These are phyloP conservation scores for Silene noctiflora DNA, from an alignment of 179 eudicot genomes.

Conservation along the genomic window DNA sequence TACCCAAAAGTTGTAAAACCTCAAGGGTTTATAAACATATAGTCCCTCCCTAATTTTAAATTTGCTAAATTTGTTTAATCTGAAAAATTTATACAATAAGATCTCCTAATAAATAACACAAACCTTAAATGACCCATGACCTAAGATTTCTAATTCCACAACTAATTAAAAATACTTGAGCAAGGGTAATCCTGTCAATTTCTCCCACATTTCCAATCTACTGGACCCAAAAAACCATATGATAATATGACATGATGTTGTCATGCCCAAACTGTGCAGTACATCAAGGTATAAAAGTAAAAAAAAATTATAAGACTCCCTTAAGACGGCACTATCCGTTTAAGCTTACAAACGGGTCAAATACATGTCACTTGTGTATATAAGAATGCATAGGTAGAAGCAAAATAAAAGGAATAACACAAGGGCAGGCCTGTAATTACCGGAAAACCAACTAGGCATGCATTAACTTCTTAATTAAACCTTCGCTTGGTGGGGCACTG, in stretches of 20 bases:
- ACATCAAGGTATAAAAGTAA: constrained; percentile 3
- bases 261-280: constrained; percentile 17
- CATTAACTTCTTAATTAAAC: constrained; percentile 28
- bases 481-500: constrained; percentile 12
- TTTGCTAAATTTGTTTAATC: too few relatives aligned
- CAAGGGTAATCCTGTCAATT: constrained; percentile 21
- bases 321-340: too few relatives aligned
- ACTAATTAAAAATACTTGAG: neutral
- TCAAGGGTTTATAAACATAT: too few relatives aligned
- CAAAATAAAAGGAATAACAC: constrained; percentile 19
- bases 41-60: too few relatives aligned
- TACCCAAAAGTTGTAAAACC: too few relatives aligned
- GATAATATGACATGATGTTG: constrained; percentile 19
- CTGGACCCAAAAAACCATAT: constrained; percentile 19
- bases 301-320: too few relatives aligned
- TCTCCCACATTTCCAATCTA: neutral
- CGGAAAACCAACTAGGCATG: constrained; percentile 28
- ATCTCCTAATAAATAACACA: too few relatives aligned
- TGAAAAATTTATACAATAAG: too few relatives aligned
- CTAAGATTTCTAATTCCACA: neutral
- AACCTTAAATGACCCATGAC: neutral
- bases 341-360: too few relatives aligned
- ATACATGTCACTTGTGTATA: too few relatives aligned
- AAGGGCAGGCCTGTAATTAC: constrained; percentile 31
- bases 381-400: too few relatives aligned